Evolutionary conservation across 352 stramenopile genomes (phyloP), one percentile per base, ranked within the genome.

Genomic region (Globisporangium uncinulatum): DNA sequence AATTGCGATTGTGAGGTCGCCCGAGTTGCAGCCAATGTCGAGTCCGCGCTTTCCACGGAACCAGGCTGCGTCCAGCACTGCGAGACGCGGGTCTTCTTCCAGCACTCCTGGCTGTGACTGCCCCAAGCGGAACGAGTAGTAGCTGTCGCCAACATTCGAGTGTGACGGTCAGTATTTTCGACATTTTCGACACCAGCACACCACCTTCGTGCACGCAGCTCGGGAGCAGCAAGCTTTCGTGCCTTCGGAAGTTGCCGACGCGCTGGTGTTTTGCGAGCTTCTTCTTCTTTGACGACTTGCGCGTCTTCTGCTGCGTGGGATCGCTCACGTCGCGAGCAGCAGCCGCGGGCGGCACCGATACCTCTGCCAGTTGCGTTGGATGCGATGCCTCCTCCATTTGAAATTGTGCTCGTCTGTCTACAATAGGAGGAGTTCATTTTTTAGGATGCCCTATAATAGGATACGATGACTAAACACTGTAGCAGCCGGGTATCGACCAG

Each of bases 21-120:
- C 84, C 3, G 80, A 84, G 63, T 94, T 94, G 69, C 82, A 94
- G 58, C 82, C 84, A 43, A 94, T 83, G 48, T 92, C 84, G 11
- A 92, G 66, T 0, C 71, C 80, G 17, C 78, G 82, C 43, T 86
- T 88, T 32, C 54, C 67, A 6, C 67, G 57, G 42, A 91, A 90
- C 82, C 84, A 94, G 43, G 50, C 70, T n/a, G 70, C 73, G 10
- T 86, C 56, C n/a, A 94, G 64, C 9, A 74, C 67, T 8, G 58
- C 31, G 6, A 94, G 69, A 17, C 84, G 78, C 11, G 82, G 69
- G 56, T 94, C 84, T 24, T 76, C 62, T 36, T 83, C 79, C 6
- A 83, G 49, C 44, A 69, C 65, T 4, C 74, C 79, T 41, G 75
- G 65, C 42, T 65, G 63, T 46, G 81, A 71, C 47, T 86, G 74